These are phyloP conservation scores for Achlya hypogyna DNA, from an alignment of 352 stramenopile species.

Conservation along the genomic window DNA sequence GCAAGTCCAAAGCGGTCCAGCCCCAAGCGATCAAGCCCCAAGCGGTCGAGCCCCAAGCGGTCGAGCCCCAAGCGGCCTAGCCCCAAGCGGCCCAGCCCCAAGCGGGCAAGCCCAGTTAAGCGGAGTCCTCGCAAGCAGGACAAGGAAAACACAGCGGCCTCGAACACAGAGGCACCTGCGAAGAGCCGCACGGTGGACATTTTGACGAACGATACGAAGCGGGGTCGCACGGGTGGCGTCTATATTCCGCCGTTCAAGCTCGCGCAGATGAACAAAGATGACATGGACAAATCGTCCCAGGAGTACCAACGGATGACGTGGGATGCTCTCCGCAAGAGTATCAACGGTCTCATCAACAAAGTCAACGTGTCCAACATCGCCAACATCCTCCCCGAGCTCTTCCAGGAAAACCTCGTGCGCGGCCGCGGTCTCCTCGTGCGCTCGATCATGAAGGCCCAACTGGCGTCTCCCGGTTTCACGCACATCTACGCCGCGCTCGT, in stretches of 20 bases:
- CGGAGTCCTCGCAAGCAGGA: background rate
- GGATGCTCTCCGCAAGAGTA: slow-evolving; percentile 93
- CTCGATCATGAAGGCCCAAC: slow-evolving; percentile 94
- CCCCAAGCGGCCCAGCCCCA: too few species aligned
- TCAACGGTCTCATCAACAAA: slow-evolving; percentile 99
- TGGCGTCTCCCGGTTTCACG: slow-evolving; percentile 94
- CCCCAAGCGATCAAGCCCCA: too few species aligned
- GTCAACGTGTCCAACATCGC: slow-evolving; percentile 91
- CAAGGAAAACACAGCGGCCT: slow-evolving; percentile 10
- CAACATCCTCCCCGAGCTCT: slow-evolving; percentile 93
- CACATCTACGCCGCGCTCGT: slow-evolving; percentile 95
- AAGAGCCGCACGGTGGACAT: slow-evolving; percentile 24
- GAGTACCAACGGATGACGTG: slow-evolving; percentile 90
- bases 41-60: too few species aligned
- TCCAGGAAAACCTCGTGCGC: slow-evolving; percentile 96
- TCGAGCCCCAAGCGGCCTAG: too few species aligned
- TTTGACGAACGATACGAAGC: slow-evolving; percentile 32
- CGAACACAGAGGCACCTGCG: slow-evolving; percentile 12
- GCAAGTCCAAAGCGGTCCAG: background rate
- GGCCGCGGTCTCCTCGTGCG: slow-evolving; percentile 90
- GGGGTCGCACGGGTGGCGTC: slow-evolving; percentile 77
- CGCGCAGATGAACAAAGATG: slow-evolving; percentile 53
- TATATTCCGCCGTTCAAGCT: slow-evolving; percentile 92
- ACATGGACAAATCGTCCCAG: slow-evolving; percentile 49
- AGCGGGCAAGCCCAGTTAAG: background rate